phyloP scores from a whole-genome alignment of 2,329 filamentous ascomycete genomes.

The Teratosphaeria destructans region DNA sequence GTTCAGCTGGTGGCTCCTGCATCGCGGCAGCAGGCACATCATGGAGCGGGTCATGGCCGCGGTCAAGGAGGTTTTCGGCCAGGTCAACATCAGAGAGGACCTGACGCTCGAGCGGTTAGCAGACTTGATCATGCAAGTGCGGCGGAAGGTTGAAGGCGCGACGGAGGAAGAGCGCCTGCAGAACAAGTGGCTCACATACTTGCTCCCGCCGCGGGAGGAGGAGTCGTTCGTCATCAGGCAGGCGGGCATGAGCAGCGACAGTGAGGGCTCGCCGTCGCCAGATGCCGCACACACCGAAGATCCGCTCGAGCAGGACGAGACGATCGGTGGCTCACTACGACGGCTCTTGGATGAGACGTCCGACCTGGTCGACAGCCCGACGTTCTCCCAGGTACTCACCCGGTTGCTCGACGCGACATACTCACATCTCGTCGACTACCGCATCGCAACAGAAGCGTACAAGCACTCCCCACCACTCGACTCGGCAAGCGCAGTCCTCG shows the following conservation, averaged over 20 bases:
- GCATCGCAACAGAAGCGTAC: constrained; percentile 70
- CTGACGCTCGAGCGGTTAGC: constrained; percentile 71
- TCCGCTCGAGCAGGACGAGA: constrained; percentile 12
- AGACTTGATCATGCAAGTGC: constrained; percentile 70
- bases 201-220: constrained; percentile 68
- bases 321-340: constrained; percentile 54
- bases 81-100: constrained; percentile 77
- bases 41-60: constrained; percentile 73
- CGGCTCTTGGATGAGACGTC: constrained; percentile 90
- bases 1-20: constrained; percentile 96
- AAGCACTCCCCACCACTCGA: constrained; percentile 36
- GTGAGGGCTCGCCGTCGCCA: constrained; percentile 18
- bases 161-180: constrained; percentile 53
- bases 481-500: constrained; percentile 32
- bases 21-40: constrained; percentile 76
- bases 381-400: constrained; percentile 77
- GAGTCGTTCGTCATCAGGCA: constrained; percentile 78
- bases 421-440: constrained; percentile 69
- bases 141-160: constrained; percentile 71
- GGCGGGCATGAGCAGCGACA: constrained; percentile 56
- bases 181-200: constrained; percentile 68
- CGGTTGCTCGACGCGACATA: constrained; percentile 82
- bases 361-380: constrained; percentile 87
- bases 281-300: constrained; percentile 7
- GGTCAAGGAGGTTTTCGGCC: constrained; percentile 82